A percentile compares a stretch with the other conserved stretches of the same genome.
These are phyloP conservation scores for Cyberlindnera japonica DNA, from an alignment of 805 yeast genomes.

Conservation along the genomic window DNA sequence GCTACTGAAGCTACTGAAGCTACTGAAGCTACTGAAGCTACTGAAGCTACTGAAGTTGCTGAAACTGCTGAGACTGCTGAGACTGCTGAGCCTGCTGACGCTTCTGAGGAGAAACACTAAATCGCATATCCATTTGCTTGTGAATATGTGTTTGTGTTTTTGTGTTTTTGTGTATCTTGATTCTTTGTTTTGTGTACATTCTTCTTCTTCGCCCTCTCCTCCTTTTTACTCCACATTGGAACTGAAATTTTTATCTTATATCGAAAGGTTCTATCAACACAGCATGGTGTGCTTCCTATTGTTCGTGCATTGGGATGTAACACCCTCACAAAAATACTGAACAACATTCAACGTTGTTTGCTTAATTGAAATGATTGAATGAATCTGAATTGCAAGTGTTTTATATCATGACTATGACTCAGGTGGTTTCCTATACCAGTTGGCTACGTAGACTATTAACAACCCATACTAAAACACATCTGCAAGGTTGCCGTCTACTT, in stretches of 20 bases:
- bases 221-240: too few species aligned
- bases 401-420: background rate
- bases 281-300: background rate
- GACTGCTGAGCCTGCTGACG: background rate
- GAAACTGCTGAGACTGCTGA: background rate
- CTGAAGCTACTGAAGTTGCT: too few species aligned
- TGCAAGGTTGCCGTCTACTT: background rate
- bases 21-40: too few species aligned
- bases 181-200: too few species aligned
- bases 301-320: background rate
- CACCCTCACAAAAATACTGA: background rate
- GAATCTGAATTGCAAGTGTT: background rate
- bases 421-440: background rate
- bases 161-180: too few species aligned
- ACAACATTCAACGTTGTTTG: background rate
- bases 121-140: too few species aligned
- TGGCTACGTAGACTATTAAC: background rate
- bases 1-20: too few species aligned
- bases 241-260: too few species aligned
- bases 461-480: background rate
- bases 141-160: too few species aligned
- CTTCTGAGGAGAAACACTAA: too few species aligned
- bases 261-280: background rate
- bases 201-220: too few species aligned
- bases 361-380: conserved; percentile 2